These are phyloP conservation scores for Phoma sp. DNA, from an alignment of 2,329 filamentous ascomycete genomes.

Conservation along the genomic window DNA sequence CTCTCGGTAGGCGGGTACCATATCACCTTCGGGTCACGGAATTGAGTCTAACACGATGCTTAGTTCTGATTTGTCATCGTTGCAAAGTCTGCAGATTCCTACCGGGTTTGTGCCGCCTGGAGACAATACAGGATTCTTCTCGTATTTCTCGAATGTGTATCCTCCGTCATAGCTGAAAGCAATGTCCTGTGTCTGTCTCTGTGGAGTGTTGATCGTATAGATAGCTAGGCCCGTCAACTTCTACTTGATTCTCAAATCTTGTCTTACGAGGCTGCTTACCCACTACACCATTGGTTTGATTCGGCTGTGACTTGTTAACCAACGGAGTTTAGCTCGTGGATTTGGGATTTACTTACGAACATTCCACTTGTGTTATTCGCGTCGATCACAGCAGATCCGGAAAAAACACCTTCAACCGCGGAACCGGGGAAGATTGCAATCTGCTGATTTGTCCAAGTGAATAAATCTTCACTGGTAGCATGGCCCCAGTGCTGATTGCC, in stretches of 20 bases:
- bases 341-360: slow-evolving; percentile 48
- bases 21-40: slow-evolving; percentile 70
- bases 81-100: background rate
- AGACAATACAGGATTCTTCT: slow-evolving; percentile 65
- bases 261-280: background rate
- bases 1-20: slow-evolving; percentile 5
- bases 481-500: slow-evolving; percentile 73
- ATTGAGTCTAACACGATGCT: slow-evolving; percentile 50
- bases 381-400: slow-evolving; percentile 65
- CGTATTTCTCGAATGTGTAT: slow-evolving; percentile 66
- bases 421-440: slow-evolving; percentile 66
- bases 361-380: slow-evolving; percentile 70
- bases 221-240: slow-evolving; percentile 63
- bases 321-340: background rate
- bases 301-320: slow-evolving; percentile 51
- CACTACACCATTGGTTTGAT: slow-evolving; percentile 24
- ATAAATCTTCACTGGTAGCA: slow-evolving; percentile 66
- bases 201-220: slow-evolving; percentile 56
- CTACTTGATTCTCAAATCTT: background rate
- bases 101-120: slow-evolving; percentile 49
- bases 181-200: slow-evolving; percentile 62
- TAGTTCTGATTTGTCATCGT: background rate
- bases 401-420: slow-evolving; percentile 60
- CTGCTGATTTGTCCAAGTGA: slow-evolving; percentile 68
- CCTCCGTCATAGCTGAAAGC: slow-evolving; percentile 68